These are phyloP conservation scores for Pachysandra terminalis DNA, from an alignment of 164 flowering plant species.

Conservation along the genomic window DNA sequence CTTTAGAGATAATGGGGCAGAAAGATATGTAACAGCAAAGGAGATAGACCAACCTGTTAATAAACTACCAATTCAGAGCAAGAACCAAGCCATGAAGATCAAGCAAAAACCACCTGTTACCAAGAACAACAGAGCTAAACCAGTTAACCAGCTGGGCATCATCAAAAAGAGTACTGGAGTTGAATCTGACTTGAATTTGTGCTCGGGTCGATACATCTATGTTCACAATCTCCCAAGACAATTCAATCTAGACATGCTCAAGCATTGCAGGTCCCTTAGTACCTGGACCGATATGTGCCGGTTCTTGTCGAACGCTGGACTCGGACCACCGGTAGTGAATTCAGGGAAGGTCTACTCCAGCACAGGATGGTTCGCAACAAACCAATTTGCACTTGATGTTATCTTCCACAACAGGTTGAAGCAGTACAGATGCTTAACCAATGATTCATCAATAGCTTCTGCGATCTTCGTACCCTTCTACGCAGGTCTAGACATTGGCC, in stretches of 20 bases:
- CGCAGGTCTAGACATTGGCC: conserved; percentile 58
- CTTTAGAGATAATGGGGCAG: not conserved
- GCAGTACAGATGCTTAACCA: conserved; percentile 61
- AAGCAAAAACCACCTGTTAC: not conserved
- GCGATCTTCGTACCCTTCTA: conserved; percentile 72
- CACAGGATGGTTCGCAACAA: conserved; percentile 64
- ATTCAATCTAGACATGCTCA: conserved; percentile 56
- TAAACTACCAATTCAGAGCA: not conserved
- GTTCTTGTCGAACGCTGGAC: conserved; percentile 43
- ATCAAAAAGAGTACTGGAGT: not conserved
- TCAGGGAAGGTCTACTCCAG: conserved; percentile 33
- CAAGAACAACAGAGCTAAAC: not conserved
- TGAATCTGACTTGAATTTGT: conserved; percentile 24
- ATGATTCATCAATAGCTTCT: conserved; percentile 51
- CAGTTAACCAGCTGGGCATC: not conserved
- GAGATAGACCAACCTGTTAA: not conserved
- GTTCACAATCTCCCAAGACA: conserved; percentile 45
- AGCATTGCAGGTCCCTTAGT: conserved; percentile 42
- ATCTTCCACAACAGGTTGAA: conserved; percentile 71
- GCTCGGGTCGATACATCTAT: conserved; percentile 55
- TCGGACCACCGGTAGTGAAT: conserved; percentile 45
- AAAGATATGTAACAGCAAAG: not conserved
- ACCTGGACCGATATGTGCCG: conserved; percentile 61
- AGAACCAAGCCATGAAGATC: not conserved
- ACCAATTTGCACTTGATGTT: conserved; percentile 64